These are phyloP conservation scores for Pisolithus albus DNA, from an alignment of 768 basidiomycete species.

Conservation along the genomic window DNA sequence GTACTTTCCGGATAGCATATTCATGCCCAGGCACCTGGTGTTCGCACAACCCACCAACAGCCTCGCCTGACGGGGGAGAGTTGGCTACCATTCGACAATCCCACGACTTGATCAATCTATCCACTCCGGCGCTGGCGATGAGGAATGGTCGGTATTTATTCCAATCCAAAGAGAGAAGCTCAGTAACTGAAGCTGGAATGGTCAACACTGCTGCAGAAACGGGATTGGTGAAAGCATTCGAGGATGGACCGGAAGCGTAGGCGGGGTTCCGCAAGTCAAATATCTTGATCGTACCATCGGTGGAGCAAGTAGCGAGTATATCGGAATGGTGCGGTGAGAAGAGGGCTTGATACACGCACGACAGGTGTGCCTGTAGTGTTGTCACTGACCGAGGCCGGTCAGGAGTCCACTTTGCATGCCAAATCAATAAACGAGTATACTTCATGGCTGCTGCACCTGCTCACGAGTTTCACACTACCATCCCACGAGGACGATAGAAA, in stretches of 20 bases:
- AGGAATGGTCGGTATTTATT: constrained; percentile 83
- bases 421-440: not conserved
- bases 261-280: constrained; percentile 71
- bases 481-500: constrained; percentile 93
- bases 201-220: constrained; percentile 68
- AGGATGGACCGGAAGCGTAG: constrained; percentile 44
- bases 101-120: constrained; percentile 72
- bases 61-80: constrained; percentile 37
- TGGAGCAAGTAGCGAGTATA: constrained; percentile 74
- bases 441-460: constrained; percentile 22
- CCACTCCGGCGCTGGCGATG: constrained; percentile 74
- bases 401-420: constrained; percentile 69
- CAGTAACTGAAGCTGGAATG: constrained; percentile 68
- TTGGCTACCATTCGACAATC: constrained; percentile 80
- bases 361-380: constrained; percentile 77
- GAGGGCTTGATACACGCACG: constrained; percentile 83
- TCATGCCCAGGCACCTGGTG: constrained; percentile 74
- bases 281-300: constrained; percentile 77
- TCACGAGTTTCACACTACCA: constrained; percentile 77
- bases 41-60: constrained; percentile 70
- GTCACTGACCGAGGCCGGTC: constrained; percentile 70
- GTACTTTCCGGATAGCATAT: constrained; percentile 82
- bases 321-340: constrained; percentile 92
- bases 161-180: constrained; percentile 83
- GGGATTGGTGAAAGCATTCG: constrained; percentile 58